Evolutionary conservation across 2,329 filamentous ascomycete species (phyloP), one percentile per base, ranked within the genome.

Genomic region (Ceratocystis variospora): DNA sequence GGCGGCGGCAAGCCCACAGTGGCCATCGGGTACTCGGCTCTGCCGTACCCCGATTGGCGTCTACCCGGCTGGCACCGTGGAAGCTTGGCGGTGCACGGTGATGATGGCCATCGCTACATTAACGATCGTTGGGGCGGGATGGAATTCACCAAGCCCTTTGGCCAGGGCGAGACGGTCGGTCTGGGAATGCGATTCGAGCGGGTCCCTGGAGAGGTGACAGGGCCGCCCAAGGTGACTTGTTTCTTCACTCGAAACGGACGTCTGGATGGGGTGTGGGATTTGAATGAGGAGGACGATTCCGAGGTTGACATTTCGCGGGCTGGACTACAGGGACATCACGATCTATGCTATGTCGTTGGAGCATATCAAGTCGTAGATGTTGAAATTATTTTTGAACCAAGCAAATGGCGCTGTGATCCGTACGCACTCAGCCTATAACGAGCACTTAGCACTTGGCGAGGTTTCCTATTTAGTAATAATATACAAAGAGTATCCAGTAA

Each of bases 41-140:
- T 87, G 61, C 89, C 89, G 6, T 93, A 91, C 72, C 89, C 89
- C 5, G 79, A 81, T 0, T 93, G 90, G 77, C 82, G 89, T 6
- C 80, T 92, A 68, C 89, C 89, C 0, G 89, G 89, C 1, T 93
- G 89, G 89, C 87, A 94, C 72, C 81, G 89, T 44, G 89, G 83
- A 19, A 87, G 84, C 69, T 72, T 92, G 15, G 89, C 80, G 1
- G 83, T 93, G n/a, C 89, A 93, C 73, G 85, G 87, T 61, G 89
- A 93, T 73, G 89, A 93, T 73, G 89, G 89, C 0, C 81, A 87
- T 71, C 82, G 82, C 73, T 94, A 87, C 73, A 80, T 90, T 71
- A 90, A 91, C 72, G 87, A 93, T 73, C 79, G 80, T 6, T 87
- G 82, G 78, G 89, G 89, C 25, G 89, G 89, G 19, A 82, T 83